phyloP scores from a whole-genome alignment of 805 yeast species.

The Candida peoriensis region DNA sequence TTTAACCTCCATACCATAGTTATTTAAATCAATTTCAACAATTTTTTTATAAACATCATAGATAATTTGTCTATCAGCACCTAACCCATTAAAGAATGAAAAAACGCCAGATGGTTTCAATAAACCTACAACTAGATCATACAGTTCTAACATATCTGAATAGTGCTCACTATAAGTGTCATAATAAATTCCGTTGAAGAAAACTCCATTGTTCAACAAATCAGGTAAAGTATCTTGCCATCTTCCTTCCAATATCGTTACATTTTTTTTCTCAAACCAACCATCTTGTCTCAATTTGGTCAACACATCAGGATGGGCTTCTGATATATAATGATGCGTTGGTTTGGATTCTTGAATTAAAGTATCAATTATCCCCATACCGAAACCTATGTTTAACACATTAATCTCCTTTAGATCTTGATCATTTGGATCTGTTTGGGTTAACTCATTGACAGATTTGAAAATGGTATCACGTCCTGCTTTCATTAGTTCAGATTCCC shows the following conservation, averaged over 20 bases:
- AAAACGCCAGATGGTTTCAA: constrained; percentile 79
- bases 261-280: constrained; percentile 74
- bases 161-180: constrained; percentile 94
- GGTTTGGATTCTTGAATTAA: constrained; percentile 60
- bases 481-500: constrained; percentile 84
- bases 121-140: constrained; percentile 76
- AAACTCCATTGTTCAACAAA: constrained; percentile 59
- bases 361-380: constrained; percentile 92
- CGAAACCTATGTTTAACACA: constrained; percentile 86
- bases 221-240: constrained; percentile 83
- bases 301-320: constrained; percentile 92
- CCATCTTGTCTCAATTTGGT: constrained; percentile 64
- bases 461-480: constrained; percentile 75
- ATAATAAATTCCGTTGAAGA: constrained; percentile 87
- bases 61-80: constrained; percentile 70
- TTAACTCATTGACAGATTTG: constrained; percentile 31
- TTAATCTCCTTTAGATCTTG: constrained; percentile 36
- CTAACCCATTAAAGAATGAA: constrained; percentile 89
- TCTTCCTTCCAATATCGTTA: constrained; percentile 75
- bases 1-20: constrained; percentile 69
- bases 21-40: constrained; percentile 72
- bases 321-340: constrained; percentile 78
- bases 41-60: constrained; percentile 83
- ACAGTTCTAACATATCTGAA: constrained; percentile 79
- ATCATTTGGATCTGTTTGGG: constrained; percentile 18